phyloP scores from a whole-genome alignment of 2,329 filamentous ascomycete genomes.

The Nigrospora osmanthi region DNA sequence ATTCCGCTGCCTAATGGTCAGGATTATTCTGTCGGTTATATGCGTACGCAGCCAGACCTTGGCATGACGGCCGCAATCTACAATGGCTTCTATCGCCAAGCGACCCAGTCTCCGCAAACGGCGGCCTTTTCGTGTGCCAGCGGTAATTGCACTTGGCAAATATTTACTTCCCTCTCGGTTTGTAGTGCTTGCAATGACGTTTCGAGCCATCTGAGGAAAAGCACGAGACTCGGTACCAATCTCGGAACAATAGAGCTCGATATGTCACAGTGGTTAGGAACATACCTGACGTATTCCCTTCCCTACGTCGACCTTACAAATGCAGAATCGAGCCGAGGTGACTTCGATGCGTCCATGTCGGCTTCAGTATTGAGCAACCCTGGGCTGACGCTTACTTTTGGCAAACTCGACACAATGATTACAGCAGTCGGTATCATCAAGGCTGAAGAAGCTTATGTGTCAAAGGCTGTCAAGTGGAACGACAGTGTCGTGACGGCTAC shows the following conservation, averaged over 20 bases:
- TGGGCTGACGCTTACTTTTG: background rate
- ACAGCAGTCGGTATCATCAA: background rate
- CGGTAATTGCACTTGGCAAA: conserved; percentile 15
- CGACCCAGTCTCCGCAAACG: background rate
- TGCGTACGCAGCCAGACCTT: too few species aligned
- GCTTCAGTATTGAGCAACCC: background rate
- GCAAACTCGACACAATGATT: background rate
- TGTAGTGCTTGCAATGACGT: conserved; percentile 13
- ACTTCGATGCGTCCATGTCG: too few species aligned
- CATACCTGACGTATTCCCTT: background rate
- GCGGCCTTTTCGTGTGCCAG: conserved; percentile 10
- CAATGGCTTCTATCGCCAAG: conserved; percentile 8
- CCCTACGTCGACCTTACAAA: background rate
- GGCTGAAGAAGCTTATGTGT: background rate
- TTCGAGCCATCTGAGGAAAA: background rate
- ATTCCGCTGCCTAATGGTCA: too few species aligned
- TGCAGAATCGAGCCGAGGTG: too few species aligned
- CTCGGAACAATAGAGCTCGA: too few species aligned
- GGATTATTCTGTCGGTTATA: too few species aligned
- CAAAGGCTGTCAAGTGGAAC: conserved; percentile 3
- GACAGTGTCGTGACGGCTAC: conserved; percentile 10
- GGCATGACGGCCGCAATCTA: conserved; percentile 1
- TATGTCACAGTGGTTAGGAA: too few species aligned
- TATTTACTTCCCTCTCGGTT: conserved; percentile 9
- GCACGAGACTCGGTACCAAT: too few species aligned